Evolutionary conservation across 306 rosid genomes (phyloP).

Genomic region (Sesbania bispinosa): DNA sequence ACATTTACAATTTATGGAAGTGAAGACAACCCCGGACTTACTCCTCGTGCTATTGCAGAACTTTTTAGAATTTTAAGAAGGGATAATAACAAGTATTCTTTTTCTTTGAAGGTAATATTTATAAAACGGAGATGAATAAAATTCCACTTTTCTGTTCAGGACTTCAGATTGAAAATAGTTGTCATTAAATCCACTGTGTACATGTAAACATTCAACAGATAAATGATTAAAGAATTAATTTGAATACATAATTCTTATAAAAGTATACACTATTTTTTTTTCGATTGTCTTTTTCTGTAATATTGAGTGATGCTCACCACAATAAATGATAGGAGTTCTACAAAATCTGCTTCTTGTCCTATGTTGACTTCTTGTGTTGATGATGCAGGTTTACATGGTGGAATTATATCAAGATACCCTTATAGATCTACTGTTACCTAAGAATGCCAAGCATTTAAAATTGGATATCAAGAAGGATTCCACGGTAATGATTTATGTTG

Average conservation of each 20-base stretch:
- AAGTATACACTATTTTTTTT: background rate
- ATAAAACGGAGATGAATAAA: too few species aligned
- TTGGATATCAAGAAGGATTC: conserved; percentile 84
- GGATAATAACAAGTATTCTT: conserved; percentile 77
- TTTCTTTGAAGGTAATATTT: conserved; percentile 78
- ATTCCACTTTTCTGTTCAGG: too few species aligned
- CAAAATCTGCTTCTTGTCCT: background rate
- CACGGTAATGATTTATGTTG: conserved; percentile 37
- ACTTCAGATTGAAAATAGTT: background rate
- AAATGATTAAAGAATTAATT: background rate
- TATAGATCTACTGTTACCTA: conserved; percentile 71
- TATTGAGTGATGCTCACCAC: background rate
- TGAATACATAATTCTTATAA: background rate
- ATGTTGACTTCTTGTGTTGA: background rate
- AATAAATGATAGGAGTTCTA: background rate
- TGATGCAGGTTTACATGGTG: conserved; percentile 77
- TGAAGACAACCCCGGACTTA: conserved; percentile 73
- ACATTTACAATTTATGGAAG: conserved; percentile 92
- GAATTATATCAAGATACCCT: conserved; percentile 91
- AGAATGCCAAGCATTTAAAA: conserved; percentile 59
- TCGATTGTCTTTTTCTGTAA: background rate
- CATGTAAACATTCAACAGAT: background rate
- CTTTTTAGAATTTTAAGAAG: conserved; percentile 72
- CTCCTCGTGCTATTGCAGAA: conserved; percentile 86
- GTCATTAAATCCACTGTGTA: too few species aligned